These are phyloP conservation scores for Penicillium steckii DNA, from an alignment of 495 filamentous ascomycete species.

Conservation along the genomic window DNA sequence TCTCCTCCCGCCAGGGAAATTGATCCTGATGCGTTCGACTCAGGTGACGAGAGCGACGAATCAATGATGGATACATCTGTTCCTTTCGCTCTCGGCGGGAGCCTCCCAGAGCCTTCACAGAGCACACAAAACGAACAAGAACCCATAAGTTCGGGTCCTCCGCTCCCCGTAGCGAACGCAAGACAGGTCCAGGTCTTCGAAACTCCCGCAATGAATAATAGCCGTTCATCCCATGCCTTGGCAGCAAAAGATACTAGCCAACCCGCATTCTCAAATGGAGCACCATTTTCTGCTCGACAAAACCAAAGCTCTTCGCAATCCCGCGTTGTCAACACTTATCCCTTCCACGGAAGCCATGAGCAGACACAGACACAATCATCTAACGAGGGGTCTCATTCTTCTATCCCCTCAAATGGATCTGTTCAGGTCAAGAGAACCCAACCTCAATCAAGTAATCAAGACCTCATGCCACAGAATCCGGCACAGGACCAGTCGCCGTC, in stretches of 20 bases:
- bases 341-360: conserved; percentile 20
- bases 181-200: conserved; percentile 39
- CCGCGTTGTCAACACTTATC: conserved; percentile 34
- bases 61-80: conserved; percentile 54
- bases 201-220: conserved; percentile 26
- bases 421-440: conserved; percentile 23
- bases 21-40: conserved; percentile 20
- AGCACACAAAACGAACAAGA: conserved; percentile 28
- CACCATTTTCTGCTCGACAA: conserved; percentile 23
- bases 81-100: conserved; percentile 45
- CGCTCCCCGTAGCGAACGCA: conserved; percentile 16
- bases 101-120: conserved; percentile 22
- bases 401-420: conserved; percentile 10
- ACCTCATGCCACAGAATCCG: conserved; percentile 4
- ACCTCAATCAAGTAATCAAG: conserved; percentile 16
- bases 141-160: conserved; percentile 22
- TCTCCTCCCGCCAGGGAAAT: not conserved
- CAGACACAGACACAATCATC: conserved; percentile 24
- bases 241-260: not conserved
- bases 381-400: conserved; percentile 12
- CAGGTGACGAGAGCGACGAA: conserved; percentile 40
- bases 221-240: conserved; percentile 6
- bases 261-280: not conserved
- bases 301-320: conserved; percentile 40
- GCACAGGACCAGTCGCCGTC: not conserved